Evolutionary conservation across 176 grass and related monocot species (phyloP).

Genomic region (Avena sativa): DNA sequence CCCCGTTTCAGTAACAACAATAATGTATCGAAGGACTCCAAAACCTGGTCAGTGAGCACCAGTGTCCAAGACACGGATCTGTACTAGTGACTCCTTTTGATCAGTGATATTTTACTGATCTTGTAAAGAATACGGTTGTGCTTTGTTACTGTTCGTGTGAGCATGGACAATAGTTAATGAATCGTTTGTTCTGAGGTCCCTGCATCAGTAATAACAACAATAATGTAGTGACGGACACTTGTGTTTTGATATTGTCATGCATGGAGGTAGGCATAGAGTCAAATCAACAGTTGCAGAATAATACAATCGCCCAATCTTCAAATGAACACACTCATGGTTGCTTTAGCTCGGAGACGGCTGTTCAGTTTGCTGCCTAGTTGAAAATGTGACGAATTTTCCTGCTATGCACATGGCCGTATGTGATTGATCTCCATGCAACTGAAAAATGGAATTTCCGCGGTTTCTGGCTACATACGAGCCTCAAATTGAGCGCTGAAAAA

Average conservation of each 20-base stretch:
- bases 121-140: too few species aligned
- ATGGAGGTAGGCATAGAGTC: not conserved
- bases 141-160: too few species aligned
- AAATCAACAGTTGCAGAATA: not conserved
- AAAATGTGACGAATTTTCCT: not conserved
- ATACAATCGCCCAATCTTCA: not conserved
- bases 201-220: too few species aligned
- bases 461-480: conserved; percentile 30
- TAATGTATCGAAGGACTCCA: too few species aligned
- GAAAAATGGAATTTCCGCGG: not conserved
- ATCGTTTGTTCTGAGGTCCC: too few species aligned
- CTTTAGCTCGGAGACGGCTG: not conserved
- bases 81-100: too few species aligned
- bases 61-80: too few species aligned
- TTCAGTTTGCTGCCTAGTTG: not conserved
- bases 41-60: too few species aligned
- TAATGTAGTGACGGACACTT: too few species aligned
- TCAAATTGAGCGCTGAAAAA: conserved; percentile 8
- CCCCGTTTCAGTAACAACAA: too few species aligned
- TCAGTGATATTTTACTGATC: too few species aligned
- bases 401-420: not conserved
- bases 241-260: not conserved
- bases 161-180: too few species aligned
- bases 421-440: not conserved
- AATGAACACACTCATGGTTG: not conserved